phyloP scores from a whole-genome alignment of 768 basidiomycete species.

The Hemileccinum rubropunctum region DNA sequence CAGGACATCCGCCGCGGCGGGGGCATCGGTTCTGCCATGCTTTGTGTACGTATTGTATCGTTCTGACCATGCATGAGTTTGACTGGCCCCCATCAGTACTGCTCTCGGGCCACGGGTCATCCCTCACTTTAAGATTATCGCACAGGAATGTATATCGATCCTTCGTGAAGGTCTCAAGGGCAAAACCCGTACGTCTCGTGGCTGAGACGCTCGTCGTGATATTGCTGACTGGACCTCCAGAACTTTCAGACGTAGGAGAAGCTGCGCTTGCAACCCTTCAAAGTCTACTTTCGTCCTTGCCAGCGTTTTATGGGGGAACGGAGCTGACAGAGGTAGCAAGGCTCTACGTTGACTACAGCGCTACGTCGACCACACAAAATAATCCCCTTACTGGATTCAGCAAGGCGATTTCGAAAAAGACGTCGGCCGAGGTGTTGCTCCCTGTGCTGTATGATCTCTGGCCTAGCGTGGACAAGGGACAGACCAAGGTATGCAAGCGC shows the following conservation, averaged over 20 bases:
- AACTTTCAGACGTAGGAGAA: constrained; percentile 29
- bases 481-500: constrained; percentile 35
- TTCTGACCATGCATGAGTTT: background rate
- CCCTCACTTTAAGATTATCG: constrained; percentile 74
- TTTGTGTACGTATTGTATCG: constrained; percentile 50
- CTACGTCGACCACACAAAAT: constrained; percentile 6
- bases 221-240: constrained; percentile 20
- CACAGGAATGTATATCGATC: constrained; percentile 51
- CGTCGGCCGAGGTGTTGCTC: constrained; percentile 64
- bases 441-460: constrained; percentile 62
- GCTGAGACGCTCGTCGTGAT: background rate
- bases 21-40: constrained; percentile 54
- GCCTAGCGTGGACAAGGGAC: constrained; percentile 37
- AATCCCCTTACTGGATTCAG: constrained; percentile 43
- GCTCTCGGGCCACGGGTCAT: constrained; percentile 87
- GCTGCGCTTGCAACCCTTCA: constrained; percentile 52
- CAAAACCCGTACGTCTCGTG: constrained; percentile 32
- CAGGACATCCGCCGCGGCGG: constrained; percentile 36
- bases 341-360: constrained; percentile 50
- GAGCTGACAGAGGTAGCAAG: constrained; percentile 58
- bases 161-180: constrained; percentile 40
- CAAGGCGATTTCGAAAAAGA: constrained; percentile 67
- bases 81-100: constrained; percentile 39
- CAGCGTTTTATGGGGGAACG: constrained; percentile 72
- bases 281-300: constrained; percentile 69